Conservation (phyloP, 2,329 filamentous ascomycete genomes). For the Clonostachys rhizophaga region DNA sequence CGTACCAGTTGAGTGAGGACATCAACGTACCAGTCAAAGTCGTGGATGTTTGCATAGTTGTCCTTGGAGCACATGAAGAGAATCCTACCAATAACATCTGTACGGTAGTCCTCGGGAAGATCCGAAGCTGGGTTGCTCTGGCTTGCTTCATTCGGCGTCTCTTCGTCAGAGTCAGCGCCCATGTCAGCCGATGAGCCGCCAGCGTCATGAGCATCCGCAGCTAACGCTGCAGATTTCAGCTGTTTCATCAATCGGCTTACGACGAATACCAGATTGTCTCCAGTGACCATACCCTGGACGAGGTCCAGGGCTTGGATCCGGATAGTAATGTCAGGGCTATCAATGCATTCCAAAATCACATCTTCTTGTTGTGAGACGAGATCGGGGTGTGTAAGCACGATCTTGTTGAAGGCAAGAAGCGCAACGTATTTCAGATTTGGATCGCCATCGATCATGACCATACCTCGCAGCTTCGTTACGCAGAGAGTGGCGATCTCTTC, state of each 20-base stretch:
- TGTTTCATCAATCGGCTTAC: conserved; percentile 86
- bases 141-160: conserved; percentile 31
- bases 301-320: conserved; percentile 88
- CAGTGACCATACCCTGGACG: conserved; percentile 89
- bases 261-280: conserved; percentile 77
- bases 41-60: conserved; percentile 78
- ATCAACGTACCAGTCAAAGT: conserved; percentile 98
- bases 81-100: conserved; percentile 78
- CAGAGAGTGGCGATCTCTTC: conserved; percentile 92
- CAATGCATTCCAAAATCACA: conserved; percentile 93
- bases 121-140: conserved; percentile 13
- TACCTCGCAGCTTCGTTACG: conserved; percentile 86
- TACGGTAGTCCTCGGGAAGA: conserved; percentile 80
- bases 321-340: conserved; percentile 94
- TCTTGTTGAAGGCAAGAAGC: conserved; percentile 90
- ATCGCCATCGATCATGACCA: conserved; percentile 91
- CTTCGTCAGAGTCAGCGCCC: conserved; percentile 43
- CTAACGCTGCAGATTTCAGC: conserved; percentile 63
- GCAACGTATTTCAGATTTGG: conserved; percentile 98
- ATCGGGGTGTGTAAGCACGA: conserved; percentile 81
- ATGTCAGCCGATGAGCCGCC: conserved; percentile 37
- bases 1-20: conserved; percentile 81
- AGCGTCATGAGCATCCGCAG: conserved; percentile 44
- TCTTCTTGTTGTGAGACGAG: conserved; percentile 91
- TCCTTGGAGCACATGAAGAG: conserved; percentile 85